Conservation (phyloP, 225 moss, liverwort and hornwort genomes). For the Pleurozium schreberi region DNA sequence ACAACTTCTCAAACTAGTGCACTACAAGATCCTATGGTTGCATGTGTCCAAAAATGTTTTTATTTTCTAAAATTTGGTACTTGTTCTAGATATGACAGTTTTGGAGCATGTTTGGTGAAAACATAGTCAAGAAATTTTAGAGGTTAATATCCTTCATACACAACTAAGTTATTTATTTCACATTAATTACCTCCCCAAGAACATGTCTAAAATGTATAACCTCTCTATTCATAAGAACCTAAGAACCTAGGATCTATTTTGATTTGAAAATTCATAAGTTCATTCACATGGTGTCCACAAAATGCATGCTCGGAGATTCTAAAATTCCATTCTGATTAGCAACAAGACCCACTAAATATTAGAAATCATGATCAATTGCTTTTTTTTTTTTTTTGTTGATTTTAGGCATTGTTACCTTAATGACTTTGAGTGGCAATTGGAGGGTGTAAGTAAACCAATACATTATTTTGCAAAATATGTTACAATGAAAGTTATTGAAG, state of each 20-base stretch:
- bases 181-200: not conserved
- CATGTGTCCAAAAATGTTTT: no score
- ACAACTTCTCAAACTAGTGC: no score
- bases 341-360: not conserved
- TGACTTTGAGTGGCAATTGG: not conserved
- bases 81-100: no score
- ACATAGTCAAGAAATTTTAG: no score
- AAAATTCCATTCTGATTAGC: not conserved
- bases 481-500: not conserved
- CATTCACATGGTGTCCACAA: not conserved
- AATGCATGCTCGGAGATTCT: not conserved
- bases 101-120: no score
- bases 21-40: no score
- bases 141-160: not conserved
- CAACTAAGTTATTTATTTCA: not conserved
- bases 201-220: not conserved
- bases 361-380: not conserved
- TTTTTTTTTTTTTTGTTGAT: no score
- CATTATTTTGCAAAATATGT: not conserved
- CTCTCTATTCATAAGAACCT: not conserved
- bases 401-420: not conserved
- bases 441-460: not conserved
- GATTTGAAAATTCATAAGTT: not conserved
- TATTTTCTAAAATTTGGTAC: no score
- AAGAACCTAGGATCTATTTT: not conserved